Base-by-base conservation (phyloP, 345 rosid species). In the Lumnitzera racemosa region DNA sequence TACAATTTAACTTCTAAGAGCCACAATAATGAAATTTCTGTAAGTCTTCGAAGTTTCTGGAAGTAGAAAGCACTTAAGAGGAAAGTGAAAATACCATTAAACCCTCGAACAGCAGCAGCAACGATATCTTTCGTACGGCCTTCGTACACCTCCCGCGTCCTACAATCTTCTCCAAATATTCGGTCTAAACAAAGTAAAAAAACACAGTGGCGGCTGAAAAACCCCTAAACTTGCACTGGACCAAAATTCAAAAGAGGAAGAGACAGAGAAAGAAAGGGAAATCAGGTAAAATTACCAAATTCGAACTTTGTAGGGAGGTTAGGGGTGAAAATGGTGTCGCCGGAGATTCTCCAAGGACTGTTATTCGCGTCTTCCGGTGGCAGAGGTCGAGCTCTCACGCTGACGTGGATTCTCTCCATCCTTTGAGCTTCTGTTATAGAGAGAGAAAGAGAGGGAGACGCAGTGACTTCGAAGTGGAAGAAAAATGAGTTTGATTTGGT, bases 351-450 rank as follows among this genome's bases (percentile, higher is more conserved):
- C 98, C 98, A 92, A 3, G 96, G 96, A 62, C 89, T 89, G 20
- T 81, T 58, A 71, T 74, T 84, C 3, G 88, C 80, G 51, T 92
- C 98, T 69, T 89, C 98, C 51, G 76, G 52, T 12, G 95, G 76
- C 11, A 92, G 75, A 2, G 98, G 97, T 61, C 96, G 77, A 14
- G 98, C 72, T 65, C 97, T 65, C 24, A 92, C 91, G 8, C 94
- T 73, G 4, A 92, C 98, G 58, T 89, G 85, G 12, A 92, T 89
- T 57, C 94, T 78, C 78, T 92, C 97, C 98, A 92, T 92, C 58
- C 46, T 5, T 13, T 13, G 2, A 47, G 27, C 10, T 16, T 10
- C 52, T 3, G 25, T 17, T 16, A 4, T 16, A 11, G 5, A 2
- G 23, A 52, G 24, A 51, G 16, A n/a, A n/a, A 52, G 13, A 10